phyloP scores from a whole-genome alignment of 2,329 filamentous ascomycete genomes.

The Aspergillus sp. region DNA sequence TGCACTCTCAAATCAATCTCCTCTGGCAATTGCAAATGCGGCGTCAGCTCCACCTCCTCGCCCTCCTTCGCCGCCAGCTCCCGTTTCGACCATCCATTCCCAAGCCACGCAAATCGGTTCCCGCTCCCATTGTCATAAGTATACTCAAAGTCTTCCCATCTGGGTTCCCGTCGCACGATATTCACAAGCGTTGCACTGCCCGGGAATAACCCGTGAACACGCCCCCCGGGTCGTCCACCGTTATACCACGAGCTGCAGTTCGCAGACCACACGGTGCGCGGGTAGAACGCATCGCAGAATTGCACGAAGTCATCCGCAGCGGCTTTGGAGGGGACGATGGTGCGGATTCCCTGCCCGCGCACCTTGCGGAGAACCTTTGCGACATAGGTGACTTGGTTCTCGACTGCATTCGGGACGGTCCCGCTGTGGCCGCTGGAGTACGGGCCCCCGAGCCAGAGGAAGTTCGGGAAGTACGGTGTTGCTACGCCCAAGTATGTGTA shows the following conservation, averaged over 20 bases:
- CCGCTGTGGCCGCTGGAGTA: constrained; percentile 55
- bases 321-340: constrained; percentile 49
- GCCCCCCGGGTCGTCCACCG: constrained; percentile 53
- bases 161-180: constrained; percentile 49
- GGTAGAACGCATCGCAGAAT: constrained; percentile 45
- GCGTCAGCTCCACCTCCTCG: constrained; percentile 53
- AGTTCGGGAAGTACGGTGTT: constrained; percentile 60
- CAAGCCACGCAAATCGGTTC: constrained; percentile 52
- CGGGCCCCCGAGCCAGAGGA: constrained; percentile 59
- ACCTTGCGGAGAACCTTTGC: constrained; percentile 63
- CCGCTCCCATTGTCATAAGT: constrained; percentile 37
- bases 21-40: constrained; percentile 53
- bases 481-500: constrained; percentile 61
- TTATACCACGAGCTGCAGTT: constrained; percentile 67
- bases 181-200: constrained; percentile 59
- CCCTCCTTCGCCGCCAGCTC: constrained; percentile 41
- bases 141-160: constrained; percentile 57
- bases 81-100: constrained; percentile 58
- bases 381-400: constrained; percentile 59
- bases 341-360: constrained; percentile 58
- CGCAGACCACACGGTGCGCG: constrained; percentile 41
- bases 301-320: constrained; percentile 54
- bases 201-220: constrained; percentile 64
- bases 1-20: constrained; percentile 55
- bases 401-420: constrained; percentile 60